Base-by-base conservation (phyloP, 2,329 filamentous ascomycete genomes). In the Aspergillus jensenii region DNA sequence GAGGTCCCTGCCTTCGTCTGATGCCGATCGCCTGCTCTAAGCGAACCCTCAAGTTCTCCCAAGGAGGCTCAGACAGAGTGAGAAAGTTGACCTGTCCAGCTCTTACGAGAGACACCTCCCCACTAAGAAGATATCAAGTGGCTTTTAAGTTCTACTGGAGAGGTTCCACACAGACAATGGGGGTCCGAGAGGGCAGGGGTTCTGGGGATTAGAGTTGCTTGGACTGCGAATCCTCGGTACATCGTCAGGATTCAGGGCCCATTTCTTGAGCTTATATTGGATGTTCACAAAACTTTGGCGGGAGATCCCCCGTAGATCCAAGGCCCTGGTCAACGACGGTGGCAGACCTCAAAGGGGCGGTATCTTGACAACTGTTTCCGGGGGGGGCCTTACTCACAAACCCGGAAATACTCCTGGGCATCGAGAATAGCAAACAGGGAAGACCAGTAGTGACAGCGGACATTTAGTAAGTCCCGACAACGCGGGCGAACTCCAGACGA, bases 251-350 rank as follows among this genome's bases (percentile, higher is more conserved):
- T 64, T 59, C 65, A 65, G 66, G 68, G 63, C 46, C 63, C 69
- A 62, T 61, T 57, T 58, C 52, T 58, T 56, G 61, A 63, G 66
- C 61, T 66, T 66, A 62, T 60, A 67, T 67, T 65, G 63, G 62
- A 63, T 60, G 46, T 41, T 65, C 61, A 58, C 52, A 25, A 54
- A 68, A 72, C 65, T 63, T 68, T 71, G 66, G 59, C 71, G 71
- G 71, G 71, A 72, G 71, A 72, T 73, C 71, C 70, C 62, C 68
- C 66, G 68, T 61, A 71, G 71, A 72, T 72, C 71, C 56, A 33
- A 9, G 23, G 44, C 9, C 21, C 48, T 23, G 11, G 14, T 12
- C 14, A 27, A 12, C 1, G 27, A 9, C 6, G 48, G 17, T 35
- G 33, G 39, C 11, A 37, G 37, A 12, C 19, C 9, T 15, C 52